phyloP scores from a whole-genome alignment of 1,139 yeast species.

The Diutina pseudorugosa region DNA sequence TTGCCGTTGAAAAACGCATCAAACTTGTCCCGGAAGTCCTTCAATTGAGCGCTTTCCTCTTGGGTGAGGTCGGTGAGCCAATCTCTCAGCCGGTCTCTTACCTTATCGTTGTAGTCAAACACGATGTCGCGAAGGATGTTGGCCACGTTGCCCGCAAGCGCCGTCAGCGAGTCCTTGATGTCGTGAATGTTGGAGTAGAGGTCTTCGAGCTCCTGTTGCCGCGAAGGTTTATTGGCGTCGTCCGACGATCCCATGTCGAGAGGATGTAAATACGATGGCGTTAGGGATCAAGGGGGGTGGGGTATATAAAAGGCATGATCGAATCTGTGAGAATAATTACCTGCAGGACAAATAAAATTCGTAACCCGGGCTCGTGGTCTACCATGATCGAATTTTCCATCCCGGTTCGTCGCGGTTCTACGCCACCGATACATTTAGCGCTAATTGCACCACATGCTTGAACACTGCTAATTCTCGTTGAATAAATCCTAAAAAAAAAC shows the following conservation, averaged over 20 bases:
- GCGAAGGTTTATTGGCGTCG: background rate
- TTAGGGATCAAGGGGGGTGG: background rate
- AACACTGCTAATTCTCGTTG: no score
- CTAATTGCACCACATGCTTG: no score
- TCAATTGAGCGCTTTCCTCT: background rate
- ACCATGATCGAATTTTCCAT: no score
- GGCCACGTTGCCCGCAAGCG: constrained; percentile 2
- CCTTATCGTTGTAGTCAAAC: constrained; percentile 2
- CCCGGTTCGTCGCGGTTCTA: no score
- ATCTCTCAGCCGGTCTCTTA: background rate
- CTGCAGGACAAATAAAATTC: background rate
- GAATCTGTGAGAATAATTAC: background rate
- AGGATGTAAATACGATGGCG: background rate
- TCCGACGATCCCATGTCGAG: background rate
- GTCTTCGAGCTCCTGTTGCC: background rate
- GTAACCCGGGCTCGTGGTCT: no score
- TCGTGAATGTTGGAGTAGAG: background rate
- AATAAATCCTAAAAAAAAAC: no score
- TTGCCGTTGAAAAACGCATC: background rate
- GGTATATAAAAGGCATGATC: background rate
- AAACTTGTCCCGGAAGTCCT: background rate
- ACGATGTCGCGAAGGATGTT: background rate
- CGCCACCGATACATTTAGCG: no score
- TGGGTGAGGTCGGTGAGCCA: background rate
- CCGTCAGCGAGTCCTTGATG: background rate